phyloP scores from a whole-genome alignment of 2,329 filamentous ascomycete genomes.

The Balansia obtecta region DNA sequence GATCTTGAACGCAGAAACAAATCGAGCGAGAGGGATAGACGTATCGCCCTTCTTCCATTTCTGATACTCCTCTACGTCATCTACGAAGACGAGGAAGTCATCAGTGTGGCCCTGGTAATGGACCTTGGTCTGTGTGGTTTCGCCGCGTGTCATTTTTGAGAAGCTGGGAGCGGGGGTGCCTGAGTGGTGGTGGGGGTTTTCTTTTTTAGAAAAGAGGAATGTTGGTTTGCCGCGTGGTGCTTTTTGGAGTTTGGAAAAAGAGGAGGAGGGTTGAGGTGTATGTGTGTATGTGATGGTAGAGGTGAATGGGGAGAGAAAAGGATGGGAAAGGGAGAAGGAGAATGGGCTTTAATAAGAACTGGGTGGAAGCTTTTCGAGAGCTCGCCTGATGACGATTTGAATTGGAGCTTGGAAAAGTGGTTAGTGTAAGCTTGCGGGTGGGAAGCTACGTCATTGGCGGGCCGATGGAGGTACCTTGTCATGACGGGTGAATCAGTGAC shows the following conservation, averaged over 20 bases:
- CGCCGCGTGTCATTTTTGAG: constrained; percentile 56
- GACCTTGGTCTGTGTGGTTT: constrained; percentile 60
- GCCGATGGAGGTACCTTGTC: background rate
- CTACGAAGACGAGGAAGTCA: constrained; percentile 48
- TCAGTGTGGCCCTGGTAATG: constrained; percentile 65
- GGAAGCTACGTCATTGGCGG: constrained; percentile 5
- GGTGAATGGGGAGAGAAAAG: background rate
- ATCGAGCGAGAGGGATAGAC: constrained; percentile 67
- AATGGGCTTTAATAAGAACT: background rate
- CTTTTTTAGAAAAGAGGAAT: background rate
- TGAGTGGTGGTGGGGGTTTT: background rate
- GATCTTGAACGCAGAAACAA: constrained; percentile 79
- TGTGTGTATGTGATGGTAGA: background rate
- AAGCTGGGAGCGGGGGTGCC: background rate
- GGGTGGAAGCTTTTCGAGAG: background rate
- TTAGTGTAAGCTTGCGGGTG: background rate
- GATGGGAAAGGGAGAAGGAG: background rate
- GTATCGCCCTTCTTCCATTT: constrained; percentile 70
- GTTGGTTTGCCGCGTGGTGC: background rate
- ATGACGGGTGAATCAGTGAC: background rate
- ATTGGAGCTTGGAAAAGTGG: background rate
- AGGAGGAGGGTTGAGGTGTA: too few species aligned
- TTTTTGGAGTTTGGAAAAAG: background rate
- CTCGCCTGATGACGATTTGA: background rate
- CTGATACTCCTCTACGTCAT: constrained; percentile 50